These are phyloP conservation scores for Fraxinus velutina DNA, from an alignment of 305 asterid species.

Conservation along the genomic window DNA sequence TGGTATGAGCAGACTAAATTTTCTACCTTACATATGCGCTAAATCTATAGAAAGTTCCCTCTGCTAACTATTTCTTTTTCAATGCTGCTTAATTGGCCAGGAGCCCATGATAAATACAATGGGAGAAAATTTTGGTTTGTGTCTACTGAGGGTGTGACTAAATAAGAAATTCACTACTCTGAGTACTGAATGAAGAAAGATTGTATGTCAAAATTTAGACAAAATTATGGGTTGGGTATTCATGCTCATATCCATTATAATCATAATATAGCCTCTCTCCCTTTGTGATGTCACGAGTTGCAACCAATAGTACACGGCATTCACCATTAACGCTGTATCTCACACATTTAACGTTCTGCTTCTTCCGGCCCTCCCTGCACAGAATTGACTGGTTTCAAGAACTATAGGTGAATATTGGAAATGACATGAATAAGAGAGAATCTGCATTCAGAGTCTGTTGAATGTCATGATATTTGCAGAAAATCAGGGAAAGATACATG, in stretches of 20 bases:
- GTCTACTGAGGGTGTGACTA: slow-evolving; percentile 26
- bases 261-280: slow-evolving; percentile 91
- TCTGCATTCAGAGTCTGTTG: neutral
- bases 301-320: slow-evolving; percentile 64
- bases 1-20: neutral
- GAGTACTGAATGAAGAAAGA: slow-evolving; percentile 18
- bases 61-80: slow-evolving; percentile 19
- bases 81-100: slow-evolving; percentile 20
- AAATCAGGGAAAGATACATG: slow-evolving; percentile 20
- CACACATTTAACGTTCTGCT: slow-evolving; percentile 75
- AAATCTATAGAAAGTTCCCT: slow-evolving; percentile 20
- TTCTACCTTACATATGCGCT: slow-evolving; percentile 20
- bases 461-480: neutral
- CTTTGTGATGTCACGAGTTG: slow-evolving; percentile 63
- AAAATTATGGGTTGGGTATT: slow-evolving; percentile 81
- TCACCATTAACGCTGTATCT: slow-evolving; percentile 62
- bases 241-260: slow-evolving; percentile 79
- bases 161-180: slow-evolving; percentile 28
- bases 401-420: slow-evolving; percentile 14
- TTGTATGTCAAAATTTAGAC: slow-evolving; percentile 32
- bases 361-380: slow-evolving; percentile 75
- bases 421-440: slow-evolving; percentile 8
- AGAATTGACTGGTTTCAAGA: slow-evolving; percentile 26
- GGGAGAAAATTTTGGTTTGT: slow-evolving; percentile 16
- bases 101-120: slow-evolving; percentile 17